phyloP scores from a whole-genome alignment of 805 yeast genomes.

The Spathaspora arborariae region DNA sequence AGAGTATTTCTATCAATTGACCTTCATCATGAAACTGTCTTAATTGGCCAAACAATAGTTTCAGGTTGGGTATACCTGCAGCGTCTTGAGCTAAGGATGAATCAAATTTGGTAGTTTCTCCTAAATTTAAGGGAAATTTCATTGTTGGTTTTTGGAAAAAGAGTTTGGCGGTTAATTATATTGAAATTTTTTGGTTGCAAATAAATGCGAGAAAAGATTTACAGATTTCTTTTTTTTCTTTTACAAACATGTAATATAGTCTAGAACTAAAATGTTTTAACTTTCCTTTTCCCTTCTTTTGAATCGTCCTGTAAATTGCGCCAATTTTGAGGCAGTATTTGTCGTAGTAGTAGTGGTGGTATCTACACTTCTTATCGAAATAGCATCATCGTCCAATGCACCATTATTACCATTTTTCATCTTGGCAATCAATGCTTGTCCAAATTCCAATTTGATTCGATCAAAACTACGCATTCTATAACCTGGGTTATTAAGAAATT shows the following conservation, averaged over 20 bases:
- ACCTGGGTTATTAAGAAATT: slow-evolving; percentile 50
- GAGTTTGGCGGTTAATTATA: background rate
- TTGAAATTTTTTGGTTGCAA: background rate
- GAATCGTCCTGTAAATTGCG: slow-evolving; percentile 29
- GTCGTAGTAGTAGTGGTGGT: slow-evolving; percentile 20
- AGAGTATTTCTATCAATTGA: background rate
- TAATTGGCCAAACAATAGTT: background rate
- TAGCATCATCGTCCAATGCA: slow-evolving; percentile 3
- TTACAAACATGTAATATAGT: too few species aligned
- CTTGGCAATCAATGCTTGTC: slow-evolving; percentile 56
- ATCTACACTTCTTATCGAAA: slow-evolving; percentile 13
- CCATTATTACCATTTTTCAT: slow-evolving; percentile 18
- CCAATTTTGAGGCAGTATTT: slow-evolving; percentile 29
- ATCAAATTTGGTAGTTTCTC: background rate
- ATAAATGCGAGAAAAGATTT: too few species aligned
- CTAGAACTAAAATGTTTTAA: too few species aligned
- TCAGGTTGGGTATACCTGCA: background rate
- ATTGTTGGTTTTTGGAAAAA: background rate
- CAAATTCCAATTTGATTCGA: slow-evolving; percentile 71
- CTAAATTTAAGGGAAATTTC: background rate
- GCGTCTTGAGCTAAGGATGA: background rate
- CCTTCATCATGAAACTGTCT: background rate
- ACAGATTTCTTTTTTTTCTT: too few species aligned
- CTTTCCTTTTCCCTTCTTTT: slow-evolving; percentile 12
- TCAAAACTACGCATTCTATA: slow-evolving; percentile 55